Base-by-base conservation (phyloP, 352 stramenopile species). In the Thraustochytrium striatum region DNA sequence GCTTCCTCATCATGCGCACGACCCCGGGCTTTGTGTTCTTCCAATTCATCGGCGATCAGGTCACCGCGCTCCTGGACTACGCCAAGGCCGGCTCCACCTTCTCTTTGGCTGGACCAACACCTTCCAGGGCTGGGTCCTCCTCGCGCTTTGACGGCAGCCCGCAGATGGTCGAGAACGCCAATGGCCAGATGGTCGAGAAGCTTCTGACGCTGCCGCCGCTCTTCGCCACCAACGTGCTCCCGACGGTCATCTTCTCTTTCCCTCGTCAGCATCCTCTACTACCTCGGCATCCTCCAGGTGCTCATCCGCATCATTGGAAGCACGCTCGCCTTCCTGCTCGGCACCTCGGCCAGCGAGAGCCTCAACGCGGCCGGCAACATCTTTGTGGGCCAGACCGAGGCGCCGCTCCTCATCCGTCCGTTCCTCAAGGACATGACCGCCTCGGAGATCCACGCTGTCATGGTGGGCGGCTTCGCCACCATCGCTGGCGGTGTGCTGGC, bases 401-500 rank as follows among this genome's bases (percentile, higher is more conserved):
- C 57, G 16, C 57, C 57, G 16, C 36, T 68, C 16, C 36, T 68
- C 30, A 52, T 68, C 30, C 30, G 57, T 21, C 57, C 57, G n/a
- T 68, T 59, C 28, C 36, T 68, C 16, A 19, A 16, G 16, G 30
- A 68, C 19, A 68, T 68, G 57, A 68, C 57, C 30, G 36, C 16
- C 19, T 68, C 57, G 16, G 57, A 68, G 36, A 19, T 68, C 28
- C 57, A 68, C 57, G 57, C 57, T 68, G 36, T 68, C 36, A 68
- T 68, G 57, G n/a, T n/a, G 16, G 57, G 57, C 16, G 57, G 57
- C 28, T 68, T 68, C 28, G 57, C 57, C 16, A 68, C 57, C 28
- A 68, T 68, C 57, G 57, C 57, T 21, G 57, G 57, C 16, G 57
- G 57, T 68, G 57, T 68, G 36, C 19, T 68, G 36, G 57, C 57